phyloP scores from a whole-genome alignment of 306 rosid species.

The Chamaecrista fasciculata region DNA sequence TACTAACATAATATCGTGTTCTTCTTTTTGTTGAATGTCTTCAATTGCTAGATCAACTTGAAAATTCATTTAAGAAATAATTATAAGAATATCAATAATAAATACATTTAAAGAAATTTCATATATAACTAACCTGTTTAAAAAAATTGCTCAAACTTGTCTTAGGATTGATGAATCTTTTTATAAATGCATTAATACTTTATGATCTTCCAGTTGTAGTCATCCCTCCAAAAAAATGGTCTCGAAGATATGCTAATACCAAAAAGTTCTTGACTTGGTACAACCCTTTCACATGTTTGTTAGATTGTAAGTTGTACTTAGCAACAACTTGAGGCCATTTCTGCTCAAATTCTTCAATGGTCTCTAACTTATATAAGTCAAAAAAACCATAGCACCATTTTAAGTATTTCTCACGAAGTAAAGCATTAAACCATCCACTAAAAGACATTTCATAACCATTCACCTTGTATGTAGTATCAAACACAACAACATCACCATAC shows the following conservation, averaged over 20 bases:
- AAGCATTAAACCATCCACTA: too few species aligned
- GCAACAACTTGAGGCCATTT: neutral
- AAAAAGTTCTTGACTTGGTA: too few species aligned
- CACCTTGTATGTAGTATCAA: neutral
- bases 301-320: neutral
- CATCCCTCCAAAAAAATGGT: slow-evolving; percentile 11
- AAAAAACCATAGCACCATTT: neutral
- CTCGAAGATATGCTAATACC: neutral
- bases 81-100: too few species aligned
- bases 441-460: neutral
- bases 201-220: neutral
- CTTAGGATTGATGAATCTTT: slow-evolving; percentile 1
- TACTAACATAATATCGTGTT: neutral
- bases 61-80: too few species aligned
- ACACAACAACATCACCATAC: neutral
- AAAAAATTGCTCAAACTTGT: neutral
- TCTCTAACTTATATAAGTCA: neutral
- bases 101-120: too few species aligned
- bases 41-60: too few species aligned
- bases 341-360: slow-evolving; percentile 8
- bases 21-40: neutral
- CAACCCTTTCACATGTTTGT: slow-evolving; percentile 15
- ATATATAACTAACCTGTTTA: neutral
- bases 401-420: too few species aligned
- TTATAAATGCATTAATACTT: slow-evolving; percentile 12